Evolutionary conservation across 805 yeast species (phyloP), one percentile per base, ranked within the genome.

Genomic region (Clavispora vitiphila): DNA sequence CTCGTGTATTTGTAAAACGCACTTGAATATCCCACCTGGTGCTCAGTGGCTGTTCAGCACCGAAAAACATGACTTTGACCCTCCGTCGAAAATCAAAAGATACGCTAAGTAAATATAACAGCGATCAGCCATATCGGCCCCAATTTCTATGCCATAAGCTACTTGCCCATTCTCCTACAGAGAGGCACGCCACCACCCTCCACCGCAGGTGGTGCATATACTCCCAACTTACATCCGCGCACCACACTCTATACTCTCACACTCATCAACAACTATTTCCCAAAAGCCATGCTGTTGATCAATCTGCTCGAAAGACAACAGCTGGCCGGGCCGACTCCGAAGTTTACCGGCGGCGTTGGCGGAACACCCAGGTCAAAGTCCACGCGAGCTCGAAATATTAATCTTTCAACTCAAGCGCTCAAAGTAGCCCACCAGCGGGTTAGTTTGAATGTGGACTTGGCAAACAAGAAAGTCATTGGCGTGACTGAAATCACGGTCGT

Each of bases 371-470:
- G 37, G 16, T 32, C 50, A n/a, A 24, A 45, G 19, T 18, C 40
- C 15, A 34, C 40, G 4, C 34, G 43, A n/a, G 32, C 44, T 10
- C 40, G 42, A 18, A 43, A 38, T 3, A 45, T 42, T 19, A 40
- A 41, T 38, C 49, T 65, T 11, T 64, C 52, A 61, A 53, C 62
- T 9, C 82, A 77, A 47, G 57, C 61, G n/a, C 80, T 86, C 59
- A 80, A 76, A 53, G 76, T 91, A 18, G 89, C 91, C 4, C 95
- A 89, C 60, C 97, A 91, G 61, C 76, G 84, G 50, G 85, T 91
- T 11, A 74, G 77, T 20, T 64, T 91, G 15, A 96, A 90, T 57
- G 78, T 91, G 4, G 95, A 89, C 58, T 66, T 90, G 34, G 74
- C 80, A n/a, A 67, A 71, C 14, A 72, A 76, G 47, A 54, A 65